phyloP scores from a whole-genome alignment of 2,329 filamentous ascomycete species.

The Beauveria pseudobassiana region DNA sequence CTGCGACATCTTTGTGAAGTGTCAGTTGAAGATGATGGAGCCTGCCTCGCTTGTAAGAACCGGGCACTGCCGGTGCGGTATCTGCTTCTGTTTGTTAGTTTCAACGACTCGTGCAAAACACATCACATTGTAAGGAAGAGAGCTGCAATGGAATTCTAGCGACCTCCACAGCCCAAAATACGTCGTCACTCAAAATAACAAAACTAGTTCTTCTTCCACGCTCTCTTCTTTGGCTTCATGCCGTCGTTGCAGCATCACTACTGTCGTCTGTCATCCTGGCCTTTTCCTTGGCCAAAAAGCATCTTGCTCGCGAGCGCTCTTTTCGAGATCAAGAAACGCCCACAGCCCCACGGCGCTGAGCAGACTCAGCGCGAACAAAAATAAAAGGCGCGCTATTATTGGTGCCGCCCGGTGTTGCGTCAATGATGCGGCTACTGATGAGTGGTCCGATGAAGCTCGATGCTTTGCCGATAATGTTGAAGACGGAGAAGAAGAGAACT shows the following conservation, averaged over 20 bases:
- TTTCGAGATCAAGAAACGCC: constrained; percentile 51
- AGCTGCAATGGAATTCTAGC: constrained; percentile 4
- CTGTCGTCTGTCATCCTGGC: constrained; percentile 12
- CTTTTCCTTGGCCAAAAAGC: constrained; percentile 35
- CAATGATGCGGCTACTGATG: constrained; percentile 63
- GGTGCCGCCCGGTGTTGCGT: constrained; percentile 44
- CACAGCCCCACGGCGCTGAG: constrained; percentile 46
- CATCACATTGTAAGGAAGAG: background rate
- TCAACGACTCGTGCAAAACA: background rate
- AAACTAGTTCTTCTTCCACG: background rate
- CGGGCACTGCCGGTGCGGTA: background rate
- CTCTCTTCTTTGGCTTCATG: background rate
- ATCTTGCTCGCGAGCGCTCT: constrained; percentile 52
- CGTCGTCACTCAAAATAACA: background rate
- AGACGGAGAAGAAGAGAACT: constrained; percentile 65
- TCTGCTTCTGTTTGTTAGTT: background rate
- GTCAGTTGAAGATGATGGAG: no score
- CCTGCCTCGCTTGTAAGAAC: no score
- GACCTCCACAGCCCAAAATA: background rate
- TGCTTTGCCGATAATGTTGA: constrained; percentile 62
- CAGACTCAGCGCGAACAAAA: constrained; percentile 51
- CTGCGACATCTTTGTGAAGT: no score
- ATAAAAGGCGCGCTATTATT: constrained; percentile 59
- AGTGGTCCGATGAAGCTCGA: constrained; percentile 61
- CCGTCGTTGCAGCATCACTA: background rate